Percentiles rank a stretch among this genome's conserved stretches.
Conservation (phyloP, 495 filamentous ascomycete genomes). For the Aspergillus sparsus region DNA sequence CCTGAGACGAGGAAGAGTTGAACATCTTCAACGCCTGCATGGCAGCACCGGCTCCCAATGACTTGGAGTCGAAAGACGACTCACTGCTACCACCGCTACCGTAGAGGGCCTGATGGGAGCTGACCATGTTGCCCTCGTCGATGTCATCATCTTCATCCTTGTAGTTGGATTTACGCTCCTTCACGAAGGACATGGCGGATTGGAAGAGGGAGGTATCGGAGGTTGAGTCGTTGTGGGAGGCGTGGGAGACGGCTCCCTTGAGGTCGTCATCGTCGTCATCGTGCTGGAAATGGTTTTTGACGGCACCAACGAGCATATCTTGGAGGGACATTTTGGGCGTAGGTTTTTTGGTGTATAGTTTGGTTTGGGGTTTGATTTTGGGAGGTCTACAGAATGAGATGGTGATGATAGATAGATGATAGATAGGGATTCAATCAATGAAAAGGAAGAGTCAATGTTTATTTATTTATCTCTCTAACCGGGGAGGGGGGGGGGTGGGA, state of each 20-base stretch:
- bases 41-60: slow-evolving; percentile 61
- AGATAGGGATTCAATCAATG: neutral
- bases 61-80: slow-evolving; percentile 31
- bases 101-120: slow-evolving; percentile 59
- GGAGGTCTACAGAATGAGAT: neutral
- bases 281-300: slow-evolving; percentile 12
- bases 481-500: slow-evolving; percentile 1
- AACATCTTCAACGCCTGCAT: slow-evolving; percentile 73
- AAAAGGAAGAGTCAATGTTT: neutral
- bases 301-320: slow-evolving; percentile 17
- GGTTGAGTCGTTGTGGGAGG: slow-evolving; percentile 39
- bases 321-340: slow-evolving; percentile 14
- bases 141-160: slow-evolving; percentile 45
- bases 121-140: slow-evolving; percentile 58
- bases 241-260: slow-evolving; percentile 49
- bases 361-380: neutral
- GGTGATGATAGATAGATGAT: neutral
- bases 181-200: slow-evolving; percentile 49
- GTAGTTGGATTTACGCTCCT: slow-evolving; percentile 40
- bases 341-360: neutral
- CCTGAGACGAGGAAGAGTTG: slow-evolving; percentile 34
- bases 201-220: slow-evolving; percentile 49
- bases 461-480: slow-evolving; percentile 14
- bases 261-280: slow-evolving; percentile 40
- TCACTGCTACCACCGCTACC: slow-evolving; percentile 31